Evolutionary conservation across 352 stramenopile genomes (phyloP), one percentile per base, ranked within the genome.

Genomic region (Globisporangium echinulatum): DNA sequence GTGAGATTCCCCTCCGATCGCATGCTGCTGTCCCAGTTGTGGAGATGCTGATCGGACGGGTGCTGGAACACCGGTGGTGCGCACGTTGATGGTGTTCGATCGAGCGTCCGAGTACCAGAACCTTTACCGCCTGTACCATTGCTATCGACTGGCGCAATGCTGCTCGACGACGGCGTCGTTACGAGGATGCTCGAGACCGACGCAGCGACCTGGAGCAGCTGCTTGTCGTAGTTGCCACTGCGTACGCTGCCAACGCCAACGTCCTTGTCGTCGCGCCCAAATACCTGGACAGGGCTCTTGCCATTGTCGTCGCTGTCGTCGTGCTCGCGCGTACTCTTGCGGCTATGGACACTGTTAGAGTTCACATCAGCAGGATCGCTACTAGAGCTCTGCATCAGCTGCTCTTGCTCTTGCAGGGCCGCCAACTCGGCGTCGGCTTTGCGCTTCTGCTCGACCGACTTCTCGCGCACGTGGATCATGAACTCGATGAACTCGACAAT

Each of bases 401-500:
- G 25, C 42, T 66, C 61, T n/a, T 56, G 69, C 7, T 56, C 67
- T 15, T 74, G 47, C 33, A 37, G 61, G 0, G 17, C n/a, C 5
- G 63, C 61, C 10, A 14, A 19, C 51, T 67, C 55, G 0, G 61
- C 56, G 7, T 63, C 52, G 25, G 33, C 0, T 15, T 62, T 62
- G 13, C 52, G 54, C 25, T 79, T 78, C 46, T 88, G 76, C 52
- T 85, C 66, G 7, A 58, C 74, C 0, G 81, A 87, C 44, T 88
- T 90, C 56, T 87, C 77, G 2, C 81, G 79, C 13, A 90, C 79
- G 62, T 88, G 75, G 47, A 90, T 83, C 82, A 92, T 94, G 56
- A 92, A 94, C 61, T 92, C 77, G 55, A 94, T 74, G 61, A 95
- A 95, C 61, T 93, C 85, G 48, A 91, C 78, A 46, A 94, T 83